A percentile compares a stretch with the other conserved stretches of the same genome.
Conservation (phyloP, 1,284 basidiomycete genomes). For the Malassezia dermatis region DNA sequence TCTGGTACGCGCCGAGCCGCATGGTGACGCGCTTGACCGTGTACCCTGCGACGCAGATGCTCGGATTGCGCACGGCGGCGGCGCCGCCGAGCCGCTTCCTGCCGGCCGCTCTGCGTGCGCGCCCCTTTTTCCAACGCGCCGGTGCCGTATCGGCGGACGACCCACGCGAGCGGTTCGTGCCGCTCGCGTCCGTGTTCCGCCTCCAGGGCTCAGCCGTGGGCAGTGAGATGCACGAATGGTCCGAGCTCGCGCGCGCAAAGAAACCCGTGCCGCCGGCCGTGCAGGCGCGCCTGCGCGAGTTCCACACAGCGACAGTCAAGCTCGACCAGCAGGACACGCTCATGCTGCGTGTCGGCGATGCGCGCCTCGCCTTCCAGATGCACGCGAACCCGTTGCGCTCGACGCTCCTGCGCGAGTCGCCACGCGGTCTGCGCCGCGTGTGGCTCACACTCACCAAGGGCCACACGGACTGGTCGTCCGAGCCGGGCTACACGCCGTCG, state of each 20-base stretch:
- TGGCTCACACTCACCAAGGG: neutral
- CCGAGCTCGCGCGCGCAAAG: neutral
- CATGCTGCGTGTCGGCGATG: slow-evolving; percentile 17
- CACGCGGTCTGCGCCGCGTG: neutral
- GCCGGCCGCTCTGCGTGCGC: neutral
- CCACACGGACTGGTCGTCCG: slow-evolving; percentile 10
- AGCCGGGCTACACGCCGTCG: slow-evolving; percentile 2
- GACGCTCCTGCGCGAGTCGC: slow-evolving; percentile 5
- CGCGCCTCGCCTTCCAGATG: slow-evolving; percentile 19
- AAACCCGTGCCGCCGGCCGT: slow-evolving; percentile 3
- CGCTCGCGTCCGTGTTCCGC: slow-evolving; percentile 9
- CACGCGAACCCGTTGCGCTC: slow-evolving; percentile 3
- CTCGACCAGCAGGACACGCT: slow-evolving; percentile 13
- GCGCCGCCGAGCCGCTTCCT: slow-evolving; percentile 13
- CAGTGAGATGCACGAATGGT: slow-evolving; percentile 6
- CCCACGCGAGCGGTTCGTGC: slow-evolving; percentile 11
- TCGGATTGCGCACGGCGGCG: slow-evolving; percentile 17
- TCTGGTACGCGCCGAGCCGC: slow-evolving; percentile 17
- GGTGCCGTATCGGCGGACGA: slow-evolving; percentile 7
- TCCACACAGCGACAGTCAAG: neutral
- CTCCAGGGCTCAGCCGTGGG: slow-evolving; percentile 16
- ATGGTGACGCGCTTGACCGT: slow-evolving; percentile 17
- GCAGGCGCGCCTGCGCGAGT: neutral
- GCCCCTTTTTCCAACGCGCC: slow-evolving; percentile 13
- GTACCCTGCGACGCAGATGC: slow-evolving; percentile 6